Base-by-base conservation (phyloP, 2,329 filamentous ascomycete genomes). In the Aureobasidium pullulans region DNA sequence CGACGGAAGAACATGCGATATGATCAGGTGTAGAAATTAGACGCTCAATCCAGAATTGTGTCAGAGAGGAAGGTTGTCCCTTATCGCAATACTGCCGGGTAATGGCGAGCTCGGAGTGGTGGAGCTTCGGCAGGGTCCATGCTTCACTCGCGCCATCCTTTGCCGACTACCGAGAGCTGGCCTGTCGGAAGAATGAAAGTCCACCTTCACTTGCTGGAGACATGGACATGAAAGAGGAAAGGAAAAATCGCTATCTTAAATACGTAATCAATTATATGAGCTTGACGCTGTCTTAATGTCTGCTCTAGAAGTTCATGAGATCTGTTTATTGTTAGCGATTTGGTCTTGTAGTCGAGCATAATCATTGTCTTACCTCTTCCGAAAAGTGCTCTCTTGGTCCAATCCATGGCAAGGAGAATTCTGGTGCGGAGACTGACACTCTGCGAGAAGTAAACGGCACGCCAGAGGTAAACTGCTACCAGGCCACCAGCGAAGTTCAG, bases 391-490 rank as follows among this genome's bases (percentile, higher is more conserved):
- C 95, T 82, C 83, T 97, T 99, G n/a, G 85, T 86, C 94, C 94
- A 99, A 73, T 99, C 94, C 94, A 99, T 96, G 16, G 91, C 91
- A 74, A 99, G 79, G 69, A 99, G 75, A 64, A 90, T 83, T 63
- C 93, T 84, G 29, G 94, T 99, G 66, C 94, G 80, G 61, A 97
- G 81, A 73, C 92, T 96, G 49, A 99, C 94, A 69, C 90, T 96
- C 79, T 99, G 90, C 11, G 94, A 91, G 77, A 99, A 99, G 75
- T 99, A 99, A 13, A 96, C 87, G 64, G 90, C 92, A 63, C 94
- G 81, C 94, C 94, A 99, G 36, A 96, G 84, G 72, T 99, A 99
- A 50, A 97, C 93, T 0, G 92, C 94, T 81, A 95, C 82, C 47
- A 99, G 74, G 0, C 94, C 94, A 53, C 94, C 94, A 1, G 84